phyloP scores from a whole-genome alignment of 352 stramenopile species.

The Pythium sukuiense region DNA sequence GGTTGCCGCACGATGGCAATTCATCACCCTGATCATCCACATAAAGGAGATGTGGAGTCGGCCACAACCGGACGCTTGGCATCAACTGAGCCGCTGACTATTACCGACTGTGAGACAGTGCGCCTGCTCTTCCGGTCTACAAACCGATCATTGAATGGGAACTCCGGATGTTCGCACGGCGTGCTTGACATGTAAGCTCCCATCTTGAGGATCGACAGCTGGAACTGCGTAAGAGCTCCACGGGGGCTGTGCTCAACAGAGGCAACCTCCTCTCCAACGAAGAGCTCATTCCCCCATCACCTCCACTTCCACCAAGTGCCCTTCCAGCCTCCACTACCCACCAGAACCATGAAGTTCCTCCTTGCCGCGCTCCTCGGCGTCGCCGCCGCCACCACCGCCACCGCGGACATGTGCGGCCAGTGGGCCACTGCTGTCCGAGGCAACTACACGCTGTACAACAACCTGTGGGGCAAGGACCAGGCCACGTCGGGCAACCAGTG shows the following conservation, averaged over 20 bases:
- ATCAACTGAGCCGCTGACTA: neutral
- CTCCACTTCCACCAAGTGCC: neutral
- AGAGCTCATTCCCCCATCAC: constrained; percentile 9
- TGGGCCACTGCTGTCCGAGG: constrained; percentile 34
- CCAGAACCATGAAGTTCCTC: constrained; percentile 30
- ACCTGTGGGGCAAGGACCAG: constrained; percentile 37
- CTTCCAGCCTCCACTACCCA: neutral
- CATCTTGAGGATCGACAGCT: constrained; percentile 2
- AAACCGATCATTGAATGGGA: neutral
- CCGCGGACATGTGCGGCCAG: constrained; percentile 34
- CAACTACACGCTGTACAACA: constrained; percentile 53
- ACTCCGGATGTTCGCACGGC: neutral
- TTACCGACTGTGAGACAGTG: neutral
- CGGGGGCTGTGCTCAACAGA: neutral
- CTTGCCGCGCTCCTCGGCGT: constrained; percentile 1
- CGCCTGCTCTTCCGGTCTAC: no score
- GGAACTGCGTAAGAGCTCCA: neutral
- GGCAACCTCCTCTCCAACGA: neutral
- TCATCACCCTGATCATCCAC: no score
- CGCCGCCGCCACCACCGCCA: constrained; percentile 12
- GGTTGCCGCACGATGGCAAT: neutral
- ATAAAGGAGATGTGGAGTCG: neutral
- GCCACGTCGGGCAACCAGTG: constrained; percentile 38
- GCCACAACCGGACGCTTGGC: neutral
- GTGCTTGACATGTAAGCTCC: neutral